Base-by-base conservation (phyloP, 108 stramenopile species). In the Skeletonema marinoi region DNA sequence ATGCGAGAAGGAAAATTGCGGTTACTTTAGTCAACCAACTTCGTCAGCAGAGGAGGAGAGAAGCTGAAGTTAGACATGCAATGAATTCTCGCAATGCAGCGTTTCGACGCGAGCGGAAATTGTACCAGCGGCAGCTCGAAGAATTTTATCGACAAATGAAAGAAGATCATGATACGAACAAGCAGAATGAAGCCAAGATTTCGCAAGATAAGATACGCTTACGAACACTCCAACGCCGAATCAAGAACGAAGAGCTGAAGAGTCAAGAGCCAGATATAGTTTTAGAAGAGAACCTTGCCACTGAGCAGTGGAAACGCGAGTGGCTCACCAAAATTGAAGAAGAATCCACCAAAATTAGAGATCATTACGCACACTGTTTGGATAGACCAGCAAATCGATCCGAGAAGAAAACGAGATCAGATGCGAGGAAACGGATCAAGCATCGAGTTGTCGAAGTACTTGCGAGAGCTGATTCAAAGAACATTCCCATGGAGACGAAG, bases 31-130 rank as follows among this genome's bases (percentile, higher is more conserved):
- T 51, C 6, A 36, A 59, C 41, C 60, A 62, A 33, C 46, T 72
- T 12, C 58, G 69, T 39, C 63, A 69, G 17, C 66, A 75, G 44
- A 75, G 60, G 17, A 58, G 44, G 60, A 54, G 78, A 68, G 78
- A 79, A 59, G 65, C 6, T 12, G 65, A 73, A 12, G 67, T 73
- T 38, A 71, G 48, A 4, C 65, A 72, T 62, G 66, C 78, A 11
- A 79, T 81, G 80, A 74, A 81, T 44, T n/a, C 56, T 39, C 69
- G 68, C 2, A 21, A 74, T n/a, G 50, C 64, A 61, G 14, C 17
- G 32, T 81, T 81, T 33, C 75, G 60, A 8, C 68, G 74, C 17
- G 80, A 81, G 32, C 70, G 80, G 51, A 69, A 76, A 75, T 35
- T 81, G 2, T 81, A 76, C 48, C 61, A 70, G 65, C 54, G 42